Evolutionary conservation across 164 flowering plant genomes (phyloP).

Genomic region (Chimonanthus salicifolius): DNA sequence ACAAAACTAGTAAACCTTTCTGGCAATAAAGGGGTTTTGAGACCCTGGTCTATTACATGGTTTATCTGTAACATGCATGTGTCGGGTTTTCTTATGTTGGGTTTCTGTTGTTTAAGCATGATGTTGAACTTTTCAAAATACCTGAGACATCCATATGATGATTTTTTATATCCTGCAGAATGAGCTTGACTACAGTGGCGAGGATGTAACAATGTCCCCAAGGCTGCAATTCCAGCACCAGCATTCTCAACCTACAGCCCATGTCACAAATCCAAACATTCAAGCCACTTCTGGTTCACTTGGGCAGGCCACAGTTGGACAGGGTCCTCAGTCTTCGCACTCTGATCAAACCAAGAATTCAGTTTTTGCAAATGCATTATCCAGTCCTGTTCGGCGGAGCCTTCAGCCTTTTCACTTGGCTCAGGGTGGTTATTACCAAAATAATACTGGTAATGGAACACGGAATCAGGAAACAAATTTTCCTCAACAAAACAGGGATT

Average conservation of each 20-base stretch:
- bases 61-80: neutral
- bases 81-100: neutral
- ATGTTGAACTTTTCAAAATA: neutral
- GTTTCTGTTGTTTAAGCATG: neutral
- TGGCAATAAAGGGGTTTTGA: too few relatives aligned
- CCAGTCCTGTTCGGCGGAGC: conserved; percentile 55
- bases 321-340: conserved; percentile 34
- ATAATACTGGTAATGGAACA: conserved; percentile 24
- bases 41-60: neutral
- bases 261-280: conserved; percentile 25
- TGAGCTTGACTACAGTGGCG: conserved; percentile 55
- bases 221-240: conserved; percentile 37
- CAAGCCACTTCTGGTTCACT: conserved; percentile 45
- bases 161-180: conserved; percentile 29
- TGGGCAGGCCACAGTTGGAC: conserved; percentile 26
- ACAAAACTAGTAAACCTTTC: too few relatives aligned
- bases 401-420: conserved; percentile 45
- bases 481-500: conserved; percentile 41
- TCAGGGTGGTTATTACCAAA: conserved; percentile 38
- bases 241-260: conserved; percentile 29
- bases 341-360: conserved; percentile 53
- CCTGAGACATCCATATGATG: neutral
- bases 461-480: conserved; percentile 23
- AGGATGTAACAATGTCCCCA: conserved; percentile 57
- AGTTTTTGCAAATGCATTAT: conserved; percentile 57